Base-by-base conservation (phyloP, 345 rosid species). In the Lepidium africanum region DNA sequence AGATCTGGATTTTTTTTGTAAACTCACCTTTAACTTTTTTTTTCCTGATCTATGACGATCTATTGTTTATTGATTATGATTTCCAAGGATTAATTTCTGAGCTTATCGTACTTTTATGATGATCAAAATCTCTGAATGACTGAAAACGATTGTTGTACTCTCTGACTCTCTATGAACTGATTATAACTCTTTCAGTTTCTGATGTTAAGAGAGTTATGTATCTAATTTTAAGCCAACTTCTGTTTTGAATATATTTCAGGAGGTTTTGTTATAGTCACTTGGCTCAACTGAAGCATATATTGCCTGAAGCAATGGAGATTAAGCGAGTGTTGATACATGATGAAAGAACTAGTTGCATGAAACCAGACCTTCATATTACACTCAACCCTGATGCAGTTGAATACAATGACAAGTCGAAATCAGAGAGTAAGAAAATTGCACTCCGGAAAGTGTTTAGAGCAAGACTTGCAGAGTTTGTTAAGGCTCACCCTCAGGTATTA, bases 271-370 rank as follows among this genome's bases (percentile, higher is more conserved):
- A 79, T 25, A 15, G 73, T 52, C 91, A 91, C 66, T 77, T 94
- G 77, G 87, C 95, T 60, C 95, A 87, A 36, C 9, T 89, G 77
- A 91, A 84, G 83, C 79, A 82, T 71, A 74, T 94, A 43, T 71
- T 94, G 30, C 96, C 99, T 0, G 99, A 91, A 73, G 91, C 78
- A 0, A 81, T 94, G 33, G 91, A 86, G 77, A 72, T 91, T 5
- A 89, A 77, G 80, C 84, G 74, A 70, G 74, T 86, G 12, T 76
- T 83, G 9, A 43, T 59, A 38, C 70, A 81, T 59, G 92, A 94
- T 71, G 97, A 94, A 79, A 75, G 55, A 46, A 83, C 86, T 11
- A 51, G 88, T 27, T 89, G 92, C 32, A 85, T 85, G 92, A 91
- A 86, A 75, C 95, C 97, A 3, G 91, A 91, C 73, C 89, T 94